Evolutionary conservation across 2,329 filamentous ascomycete genomes (phyloP).

Genomic region (Hawksworthiomyces lignivorus): DNA sequence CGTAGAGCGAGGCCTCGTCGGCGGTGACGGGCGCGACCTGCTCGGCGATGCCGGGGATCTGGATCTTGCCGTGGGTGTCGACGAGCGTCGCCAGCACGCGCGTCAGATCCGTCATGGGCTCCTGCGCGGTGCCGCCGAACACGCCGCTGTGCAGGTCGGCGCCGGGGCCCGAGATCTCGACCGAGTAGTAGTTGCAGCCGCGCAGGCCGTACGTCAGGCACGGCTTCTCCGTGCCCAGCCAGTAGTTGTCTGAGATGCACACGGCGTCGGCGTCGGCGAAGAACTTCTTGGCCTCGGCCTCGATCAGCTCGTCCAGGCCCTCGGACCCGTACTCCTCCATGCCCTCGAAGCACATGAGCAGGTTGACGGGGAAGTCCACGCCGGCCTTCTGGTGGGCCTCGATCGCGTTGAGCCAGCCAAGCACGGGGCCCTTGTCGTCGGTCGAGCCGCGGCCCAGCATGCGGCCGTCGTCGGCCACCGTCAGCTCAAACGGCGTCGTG

Average conservation of each 20-base stretch:
- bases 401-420: slow-evolving; percentile 97
- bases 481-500: slow-evolving; percentile 86
- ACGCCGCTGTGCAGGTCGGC: slow-evolving; percentile 95
- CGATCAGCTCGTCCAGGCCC: slow-evolving; percentile 90
- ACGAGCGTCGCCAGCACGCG: slow-evolving; percentile 77
- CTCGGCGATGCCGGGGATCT: slow-evolving; percentile 88
- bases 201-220: slow-evolving; percentile 95
- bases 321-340: slow-evolving; percentile 99
- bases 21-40: slow-evolving; percentile 83
- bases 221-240: slow-evolving; percentile 97
- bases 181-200: slow-evolving; percentile 94
- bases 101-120: slow-evolving; percentile 96
- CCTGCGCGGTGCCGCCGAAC: slow-evolving; percentile 91
- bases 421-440: slow-evolving; percentile 94
- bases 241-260: slow-evolving; percentile 99
- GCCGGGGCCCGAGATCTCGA: slow-evolving; percentile 83
- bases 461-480: slow-evolving; percentile 78
- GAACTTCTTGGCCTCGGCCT: slow-evolving; percentile 82
- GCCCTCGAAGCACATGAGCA: slow-evolving; percentile 98
- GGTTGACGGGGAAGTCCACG: slow-evolving; percentile 91
- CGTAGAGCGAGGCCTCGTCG: slow-evolving; percentile 83
- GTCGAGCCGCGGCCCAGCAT: slow-evolving; percentile 96
- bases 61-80: slow-evolving; percentile 83
- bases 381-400: slow-evolving; percentile 95
- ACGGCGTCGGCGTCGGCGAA: slow-evolving; percentile 95